Conservation (phyloP, 2,329 filamentous ascomycete species). For the Fusarium avenaceum region DNA sequence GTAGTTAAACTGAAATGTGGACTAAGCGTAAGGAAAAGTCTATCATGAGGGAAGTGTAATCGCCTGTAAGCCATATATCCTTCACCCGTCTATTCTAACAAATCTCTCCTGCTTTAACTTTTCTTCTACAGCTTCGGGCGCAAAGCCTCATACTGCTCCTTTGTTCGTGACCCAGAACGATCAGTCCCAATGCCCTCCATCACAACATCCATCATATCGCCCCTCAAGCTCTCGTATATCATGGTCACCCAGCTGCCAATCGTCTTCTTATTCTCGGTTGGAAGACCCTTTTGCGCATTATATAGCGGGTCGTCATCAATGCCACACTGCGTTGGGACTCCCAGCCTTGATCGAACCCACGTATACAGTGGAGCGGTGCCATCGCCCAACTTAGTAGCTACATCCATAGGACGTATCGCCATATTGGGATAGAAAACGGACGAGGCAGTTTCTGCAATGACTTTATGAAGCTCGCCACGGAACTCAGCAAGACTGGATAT, state of each 20-base stretch:
- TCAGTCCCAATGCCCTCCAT: conserved; percentile 46
- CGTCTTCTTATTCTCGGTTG: conserved; percentile 50
- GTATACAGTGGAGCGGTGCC: conserved; percentile 51
- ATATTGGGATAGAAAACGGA: conserved; percentile 49
- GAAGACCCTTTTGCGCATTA: conserved; percentile 38
- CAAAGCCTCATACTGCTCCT: conserved; percentile 44
- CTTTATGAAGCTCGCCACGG: conserved; percentile 37
- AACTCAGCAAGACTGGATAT: conserved; percentile 46
- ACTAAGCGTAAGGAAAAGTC: background rate
- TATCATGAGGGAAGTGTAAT: conserved; percentile 28
- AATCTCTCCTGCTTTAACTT: conserved; percentile 1
- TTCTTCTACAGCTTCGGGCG: conserved; percentile 33
- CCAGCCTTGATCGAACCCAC: conserved; percentile 49
- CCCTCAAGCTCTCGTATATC: conserved; percentile 52
- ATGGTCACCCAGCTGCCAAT: conserved; percentile 52
- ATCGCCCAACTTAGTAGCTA: conserved; percentile 50
- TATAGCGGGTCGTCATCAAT: conserved; percentile 52
- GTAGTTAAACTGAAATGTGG: background rate
- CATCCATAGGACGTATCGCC: conserved; percentile 38
- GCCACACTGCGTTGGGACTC: conserved; percentile 51
- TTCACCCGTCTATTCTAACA: background rate
- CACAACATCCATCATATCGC: conserved; percentile 49
- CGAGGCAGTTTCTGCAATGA: conserved; percentile 36
- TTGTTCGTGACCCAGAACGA: conserved; percentile 36
- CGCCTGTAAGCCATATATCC: background rate